Evolutionary conservation across 2,329 filamentous ascomycete genomes (phyloP), one percentile per base, ranked within the genome.

Genomic region (Xylaria sp.): DNA sequence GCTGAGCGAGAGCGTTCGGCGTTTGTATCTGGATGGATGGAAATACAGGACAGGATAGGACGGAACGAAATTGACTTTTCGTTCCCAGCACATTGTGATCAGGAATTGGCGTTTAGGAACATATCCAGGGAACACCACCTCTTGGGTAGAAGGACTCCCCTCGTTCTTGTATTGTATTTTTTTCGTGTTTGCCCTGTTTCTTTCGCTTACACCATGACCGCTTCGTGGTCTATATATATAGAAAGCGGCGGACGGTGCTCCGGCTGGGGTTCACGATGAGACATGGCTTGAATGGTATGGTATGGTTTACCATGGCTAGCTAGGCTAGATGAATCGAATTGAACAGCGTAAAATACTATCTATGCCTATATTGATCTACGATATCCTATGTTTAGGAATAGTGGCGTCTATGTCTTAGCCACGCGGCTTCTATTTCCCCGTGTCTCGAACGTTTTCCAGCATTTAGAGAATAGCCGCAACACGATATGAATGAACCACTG

Each of bases 1-100:
- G 35, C 27, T 3, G 62, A 69, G 63, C 63, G 51, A 57, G 63
- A 59, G 69, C 47, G 57, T 65, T 60, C 5, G 69, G 69, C 66
- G 66, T 71, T 48, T 44, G 10, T 5, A 47, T 59, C 51, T 37
- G 27, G 37, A n/a, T 18, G 25, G 29, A 53, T 40, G 35, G 35
- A 40, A 40, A 9, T 9, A 40, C 35, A 40, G 35, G 9, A 40
- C 35, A 53, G 44, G 18, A 59, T 25, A 37, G 57, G 12, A 27
- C 10, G 16, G 42, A 23, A 47, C 16, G n/a, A 50, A 42, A 44
- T 18, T 21, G 10, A 29, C 35, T 18, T 48, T 25, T 27, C 9
- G 29, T 37, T 48, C 47, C 50, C 21, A 18, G 29, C 9, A 65
- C 51, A 47, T 48, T 51, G 40, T 53, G 18, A 40, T 37, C 55